A percentile compares a stretch with the other conserved stretches of the same genome.
phyloP scores from a whole-genome alignment of 2,329 filamentous ascomycete genomes.

The Xylaria sp. region DNA sequence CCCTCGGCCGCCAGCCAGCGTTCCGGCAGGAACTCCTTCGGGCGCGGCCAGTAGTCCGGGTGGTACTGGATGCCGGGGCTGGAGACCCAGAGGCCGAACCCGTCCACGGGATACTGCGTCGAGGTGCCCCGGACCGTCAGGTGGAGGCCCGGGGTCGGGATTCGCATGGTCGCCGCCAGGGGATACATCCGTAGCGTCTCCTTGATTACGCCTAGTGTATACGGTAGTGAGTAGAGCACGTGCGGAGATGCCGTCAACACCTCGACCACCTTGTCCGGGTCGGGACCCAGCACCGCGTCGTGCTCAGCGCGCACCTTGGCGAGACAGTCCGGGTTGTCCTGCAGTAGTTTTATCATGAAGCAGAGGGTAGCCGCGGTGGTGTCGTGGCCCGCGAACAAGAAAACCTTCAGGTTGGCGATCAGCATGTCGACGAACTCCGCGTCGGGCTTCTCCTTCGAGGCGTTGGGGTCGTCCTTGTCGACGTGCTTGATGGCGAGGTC shows the following conservation, averaged over 20 bases:
- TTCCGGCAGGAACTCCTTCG: slow-evolving; percentile 42
- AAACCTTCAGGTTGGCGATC: slow-evolving; percentile 40
- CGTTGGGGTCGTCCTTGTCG: slow-evolving; percentile 28
- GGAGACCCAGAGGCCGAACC: slow-evolving; percentile 34
- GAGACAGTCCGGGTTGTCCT: slow-evolving; percentile 36
- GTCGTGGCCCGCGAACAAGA: slow-evolving; percentile 44
- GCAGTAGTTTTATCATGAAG: slow-evolving; percentile 38
- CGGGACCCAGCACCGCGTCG: slow-evolving; percentile 38
- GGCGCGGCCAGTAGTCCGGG: slow-evolving; percentile 36
- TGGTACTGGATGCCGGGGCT: slow-evolving; percentile 27
- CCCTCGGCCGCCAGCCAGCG: slow-evolving; percentile 35
- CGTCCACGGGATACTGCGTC: slow-evolving; percentile 31
- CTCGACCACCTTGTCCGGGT: slow-evolving; percentile 28
- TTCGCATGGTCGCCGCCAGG: slow-evolving; percentile 32
- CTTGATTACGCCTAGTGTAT: slow-evolving; percentile 42
- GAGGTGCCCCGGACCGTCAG: slow-evolving; percentile 29
- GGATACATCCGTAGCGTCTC: slow-evolving; percentile 42
- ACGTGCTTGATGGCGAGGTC: slow-evolving; percentile 33
- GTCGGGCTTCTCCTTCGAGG: slow-evolving; percentile 24
- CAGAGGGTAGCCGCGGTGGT: slow-evolving; percentile 41
- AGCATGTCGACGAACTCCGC: slow-evolving; percentile 34
- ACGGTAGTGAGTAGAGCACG: slow-evolving; percentile 39
- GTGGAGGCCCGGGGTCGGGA: slow-evolving; percentile 21
- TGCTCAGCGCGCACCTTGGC: slow-evolving; percentile 41
- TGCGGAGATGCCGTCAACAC: slow-evolving; percentile 27